phyloP scores from a whole-genome alignment of 805 yeast genomes.

The Metschnikowia matae region DNA sequence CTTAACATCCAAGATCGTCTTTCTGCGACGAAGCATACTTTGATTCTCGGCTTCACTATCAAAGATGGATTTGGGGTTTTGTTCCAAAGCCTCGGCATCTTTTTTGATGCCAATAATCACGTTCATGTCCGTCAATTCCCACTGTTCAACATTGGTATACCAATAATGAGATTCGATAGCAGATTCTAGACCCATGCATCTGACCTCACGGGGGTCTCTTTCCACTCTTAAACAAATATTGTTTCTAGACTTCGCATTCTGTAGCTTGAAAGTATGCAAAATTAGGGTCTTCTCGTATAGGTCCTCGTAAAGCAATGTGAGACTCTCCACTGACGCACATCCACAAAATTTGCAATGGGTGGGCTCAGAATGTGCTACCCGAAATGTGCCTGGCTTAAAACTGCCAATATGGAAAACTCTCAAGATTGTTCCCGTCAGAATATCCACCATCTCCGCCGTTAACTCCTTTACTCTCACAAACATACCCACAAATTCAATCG shows the following conservation, averaged over 20 bases:
- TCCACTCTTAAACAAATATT: conserved; percentile 84
- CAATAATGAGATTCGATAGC: conserved; percentile 68
- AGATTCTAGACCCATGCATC: conserved; percentile 81
- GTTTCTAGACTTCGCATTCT: conserved; percentile 64
- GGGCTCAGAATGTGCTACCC: conserved; percentile 78
- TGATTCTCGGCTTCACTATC: neutral
- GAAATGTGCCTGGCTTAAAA: conserved; percentile 55
- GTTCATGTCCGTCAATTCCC: conserved; percentile 78
- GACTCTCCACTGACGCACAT: conserved; percentile 70
- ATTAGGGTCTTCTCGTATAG: conserved; percentile 52
- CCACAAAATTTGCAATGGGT: conserved; percentile 91
- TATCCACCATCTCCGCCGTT: conserved; percentile 66
- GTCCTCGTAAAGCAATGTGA: conserved; percentile 70
- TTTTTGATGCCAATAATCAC: conserved; percentile 61
- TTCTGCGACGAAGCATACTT: neutral
- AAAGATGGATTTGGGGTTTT: neutral
- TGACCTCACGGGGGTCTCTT: conserved; percentile 86
- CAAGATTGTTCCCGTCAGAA: conserved; percentile 70
- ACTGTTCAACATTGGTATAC: conserved; percentile 62
- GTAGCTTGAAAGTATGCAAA: conserved; percentile 69
- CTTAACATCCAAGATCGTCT: neutral
- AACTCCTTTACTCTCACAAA: conserved; percentile 54
- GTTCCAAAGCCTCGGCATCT: neutral
- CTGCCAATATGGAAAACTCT: conserved; percentile 58
- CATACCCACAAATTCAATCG: conserved; percentile 74